Evolutionary conservation across 352 stramenopile genomes (phyloP).

Genomic region (Globisporangium parvum): DNA sequence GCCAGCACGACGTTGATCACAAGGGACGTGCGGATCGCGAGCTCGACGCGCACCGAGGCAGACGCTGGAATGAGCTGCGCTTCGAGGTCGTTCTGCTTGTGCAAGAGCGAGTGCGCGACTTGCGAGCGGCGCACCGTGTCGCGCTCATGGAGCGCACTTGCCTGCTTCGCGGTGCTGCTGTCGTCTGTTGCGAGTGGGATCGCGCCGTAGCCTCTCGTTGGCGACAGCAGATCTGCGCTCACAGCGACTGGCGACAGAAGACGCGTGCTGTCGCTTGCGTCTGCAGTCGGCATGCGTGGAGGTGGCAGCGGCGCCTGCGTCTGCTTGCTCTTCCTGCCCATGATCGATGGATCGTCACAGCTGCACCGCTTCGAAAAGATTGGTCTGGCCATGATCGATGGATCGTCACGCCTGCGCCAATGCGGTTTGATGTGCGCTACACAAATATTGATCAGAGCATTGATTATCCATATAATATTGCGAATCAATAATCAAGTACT

Average conservation of each 20-base stretch:
- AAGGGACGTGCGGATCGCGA: constrained; percentile 66
- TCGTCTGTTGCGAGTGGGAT: neutral
- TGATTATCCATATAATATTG: no score
- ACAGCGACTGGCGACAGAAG: neutral
- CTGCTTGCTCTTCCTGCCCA: constrained; percentile 7
- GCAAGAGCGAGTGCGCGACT: constrained; percentile 62
- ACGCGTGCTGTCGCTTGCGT: neutral
- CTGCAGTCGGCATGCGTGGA: neutral
- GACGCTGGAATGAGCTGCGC: constrained; percentile 27
- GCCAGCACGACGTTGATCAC: constrained; percentile 69
- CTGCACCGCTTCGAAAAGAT: no score
- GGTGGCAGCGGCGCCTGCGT: neutral
- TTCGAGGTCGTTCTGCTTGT: constrained; percentile 56
- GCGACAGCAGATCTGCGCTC: neutral
- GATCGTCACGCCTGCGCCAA: no score
- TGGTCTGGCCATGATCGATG: no score
- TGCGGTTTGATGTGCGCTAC: no score
- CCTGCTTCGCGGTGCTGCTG: neutral
- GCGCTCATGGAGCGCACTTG: neutral
- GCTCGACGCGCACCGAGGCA: constrained; percentile 47
- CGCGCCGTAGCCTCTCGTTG: constrained; percentile 2
- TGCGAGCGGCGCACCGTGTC: constrained; percentile 38
- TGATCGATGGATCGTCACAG: neutral
- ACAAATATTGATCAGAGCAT: no score
- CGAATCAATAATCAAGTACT: no score